Evolutionary conservation across 345 rosid species (phyloP), one percentile per base, ranked within the genome.

Genomic region (Eucalyptus pumila): DNA sequence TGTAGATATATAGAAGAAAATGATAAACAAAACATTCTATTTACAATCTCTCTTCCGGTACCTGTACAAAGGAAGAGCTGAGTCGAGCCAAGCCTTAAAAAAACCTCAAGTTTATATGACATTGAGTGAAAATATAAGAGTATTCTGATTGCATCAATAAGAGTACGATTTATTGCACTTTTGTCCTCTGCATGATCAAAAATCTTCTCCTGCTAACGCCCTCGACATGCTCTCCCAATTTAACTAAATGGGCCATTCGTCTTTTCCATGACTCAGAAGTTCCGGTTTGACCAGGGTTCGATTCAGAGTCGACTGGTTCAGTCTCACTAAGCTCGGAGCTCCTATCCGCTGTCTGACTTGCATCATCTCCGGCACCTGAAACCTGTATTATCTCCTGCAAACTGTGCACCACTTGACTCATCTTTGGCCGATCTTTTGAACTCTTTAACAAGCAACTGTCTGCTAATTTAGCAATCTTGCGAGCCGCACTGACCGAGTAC

Each of bases 381-480:
- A 87, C 94, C 85, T 92, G 92, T 37, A 93, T 89, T 86, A 95
- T 93, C 91, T 94, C 94, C 89, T 85, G 92, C 93, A 96, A 87
- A 21, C 89, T 91, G 86, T 94, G 95, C 47, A 95, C 97, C 86
- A 96, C 97, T 87, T 81, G 49, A 32, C 94, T 94, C 98, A 95
- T 97, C 83, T 87, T 62, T 0, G 99, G 98, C 24, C 99, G 94
- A n/a, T 95, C 96, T 89, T 95, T 96, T 14, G 94, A 92, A 62
- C 91, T 93, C 92, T 90, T 95, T 42, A 90, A 86, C 91, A 97
- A 90, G 90, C 99, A 96, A 62, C 47, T 92, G 85, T 96, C 96
- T 23, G 99, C 99, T 58, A 96, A 51, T 91, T 92, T 95, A 67
- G 98, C 98, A 69, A 96, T 88, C 89, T 90, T 94, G 45, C 95